These are phyloP conservation scores for Pythium utonaiense DNA, from an alignment of 352 stramenopile genomes.

Conservation along the genomic window DNA sequence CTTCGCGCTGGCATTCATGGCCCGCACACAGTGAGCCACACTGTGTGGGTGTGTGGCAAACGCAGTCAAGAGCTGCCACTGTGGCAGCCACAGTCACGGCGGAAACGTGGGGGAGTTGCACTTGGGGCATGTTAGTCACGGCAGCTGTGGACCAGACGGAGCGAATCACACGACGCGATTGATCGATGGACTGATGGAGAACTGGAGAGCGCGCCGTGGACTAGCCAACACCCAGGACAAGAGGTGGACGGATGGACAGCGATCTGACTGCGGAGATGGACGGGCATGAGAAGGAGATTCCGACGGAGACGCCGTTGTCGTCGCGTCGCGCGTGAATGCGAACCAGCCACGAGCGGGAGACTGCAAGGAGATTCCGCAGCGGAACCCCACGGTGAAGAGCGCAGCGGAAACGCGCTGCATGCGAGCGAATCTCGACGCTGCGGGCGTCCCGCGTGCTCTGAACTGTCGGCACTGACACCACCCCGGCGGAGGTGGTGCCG, in stretches of 20 bases:
- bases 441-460: neutral
- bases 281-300: neutral
- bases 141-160: neutral
- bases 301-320: neutral
- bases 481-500: neutral
- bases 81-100: neutral
- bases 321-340: slow-evolving; percentile 9
- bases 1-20: neutral
- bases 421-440: neutral
- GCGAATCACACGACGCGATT: neutral
- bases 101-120: neutral
- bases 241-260: neutral
- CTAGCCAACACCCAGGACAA: neutral
- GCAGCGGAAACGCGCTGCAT: neutral
- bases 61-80: neutral
- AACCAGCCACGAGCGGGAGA: no score
- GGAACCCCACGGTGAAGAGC: no score
- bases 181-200: slow-evolving; percentile 3
- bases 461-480: no score
- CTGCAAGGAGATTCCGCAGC: neutral
- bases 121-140: neutral
- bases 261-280: neutral
- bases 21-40: no score
- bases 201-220: neutral
- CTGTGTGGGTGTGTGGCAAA: no score